Evolutionary conservation across 805 yeast genomes (phyloP), one percentile per base, ranked within the genome.

Genomic region (Schwanniomyces yamadae): DNA sequence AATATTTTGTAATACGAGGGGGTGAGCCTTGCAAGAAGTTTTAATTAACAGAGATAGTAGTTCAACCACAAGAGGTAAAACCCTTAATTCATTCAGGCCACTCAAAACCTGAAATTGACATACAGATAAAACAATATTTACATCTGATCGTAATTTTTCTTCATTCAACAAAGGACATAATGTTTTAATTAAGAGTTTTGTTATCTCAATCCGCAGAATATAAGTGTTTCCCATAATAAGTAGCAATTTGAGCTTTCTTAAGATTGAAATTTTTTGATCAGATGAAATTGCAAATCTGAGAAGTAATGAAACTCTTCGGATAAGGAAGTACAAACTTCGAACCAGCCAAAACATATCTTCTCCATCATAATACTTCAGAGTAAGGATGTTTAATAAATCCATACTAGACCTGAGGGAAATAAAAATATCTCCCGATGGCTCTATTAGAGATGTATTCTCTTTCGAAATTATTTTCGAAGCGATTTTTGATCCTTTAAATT

Each of bases 171-270:
- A 44, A 16, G 47, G 51, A n/a, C 49, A 33, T 17, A 60, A 42
- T n/a, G 40, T 39, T 1, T 36, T 31, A 13, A 46, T 39, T 3
- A 64, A 17, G 2, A 61, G 46, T 1, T 35, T 31, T 1, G 46
- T 32, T 6, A 70, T 28, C 4, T 59, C 42, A 8, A 39, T 34
- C 24, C 46, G 28, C 8, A 28, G 1, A 21, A 23, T n/a, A 55
- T 48, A 1, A 24, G 37, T 2, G 32, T 24, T 39, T 6, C 64
- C 61, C 13, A 63, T 31, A 6, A 57, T 29, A 6, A 66, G 44
- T 5, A 73, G 36, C 2, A 66, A 40, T 38, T 71, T 71, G 14
- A 75, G 34, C 36, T 53, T 61, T 37, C 77, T 55, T 5, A 75
- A 24, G 18, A 42, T 34, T 4, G 51, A 10, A 1, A 46, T 6